These are phyloP conservation scores for Oryza glaberrima DNA, from an alignment of 176 grass and related monocot species.

Conservation along the genomic window DNA sequence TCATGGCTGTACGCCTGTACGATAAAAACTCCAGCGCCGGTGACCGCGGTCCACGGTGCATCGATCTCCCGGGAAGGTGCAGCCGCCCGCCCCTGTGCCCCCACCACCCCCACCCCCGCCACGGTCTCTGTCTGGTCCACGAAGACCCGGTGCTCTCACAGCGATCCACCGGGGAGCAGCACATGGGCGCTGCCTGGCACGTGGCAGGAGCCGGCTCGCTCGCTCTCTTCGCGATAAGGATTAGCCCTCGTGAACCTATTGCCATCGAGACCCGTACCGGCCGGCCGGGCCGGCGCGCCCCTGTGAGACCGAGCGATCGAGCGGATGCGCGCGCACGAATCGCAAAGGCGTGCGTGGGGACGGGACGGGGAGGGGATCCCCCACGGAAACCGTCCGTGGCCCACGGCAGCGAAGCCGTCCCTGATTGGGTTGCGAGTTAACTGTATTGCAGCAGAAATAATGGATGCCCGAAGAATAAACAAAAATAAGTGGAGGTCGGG, in stretches of 20 bases:
- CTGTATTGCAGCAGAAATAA: conserved; percentile 38
- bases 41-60: conserved; percentile 36
- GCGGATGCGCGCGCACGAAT: conserved; percentile 37
- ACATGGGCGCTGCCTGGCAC: conserved; percentile 56
- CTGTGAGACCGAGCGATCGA: not conserved
- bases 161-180: conserved; percentile 30
- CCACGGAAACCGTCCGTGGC: conserved; percentile 42
- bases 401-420: conserved; percentile 46
- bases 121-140: conserved; percentile 36
- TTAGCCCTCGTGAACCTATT: conserved; percentile 57
- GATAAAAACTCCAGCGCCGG: not conserved
- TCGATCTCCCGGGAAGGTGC: not conserved
- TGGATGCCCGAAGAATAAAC: conserved; percentile 31
- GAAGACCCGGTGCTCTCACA: conserved; percentile 20
- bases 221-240: conserved; percentile 42
- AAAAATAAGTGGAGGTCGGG: conserved; percentile 42
- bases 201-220: conserved; percentile 43
- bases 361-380: not conserved
- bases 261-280: conserved; percentile 29
- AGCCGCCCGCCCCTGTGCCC: not conserved
- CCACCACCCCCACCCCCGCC: not conserved
- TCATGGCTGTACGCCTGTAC: conserved; percentile 9
- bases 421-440: conserved; percentile 41
- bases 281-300: not conserved
- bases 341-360: conserved; percentile 44